Percentiles rank a stretch among this genome's conserved stretches.
Conservation (phyloP, 345 rosid genomes). For the Anacardium occidentale region DNA sequence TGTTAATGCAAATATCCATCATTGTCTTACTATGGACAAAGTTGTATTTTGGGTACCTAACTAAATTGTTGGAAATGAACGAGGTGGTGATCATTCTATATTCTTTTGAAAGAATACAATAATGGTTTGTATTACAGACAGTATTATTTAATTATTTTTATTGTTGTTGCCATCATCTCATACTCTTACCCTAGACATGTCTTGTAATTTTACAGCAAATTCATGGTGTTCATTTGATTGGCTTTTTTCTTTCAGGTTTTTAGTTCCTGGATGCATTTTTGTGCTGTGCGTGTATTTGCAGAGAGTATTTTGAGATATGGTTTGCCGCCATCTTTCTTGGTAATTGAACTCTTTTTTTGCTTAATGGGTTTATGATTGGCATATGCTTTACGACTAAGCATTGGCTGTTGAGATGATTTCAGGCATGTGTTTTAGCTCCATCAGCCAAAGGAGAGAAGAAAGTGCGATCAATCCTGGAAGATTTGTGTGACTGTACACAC, state of each 20-base stretch:
- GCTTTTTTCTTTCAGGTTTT: constrained; percentile 63
- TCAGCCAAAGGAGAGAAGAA: constrained; percentile 83
- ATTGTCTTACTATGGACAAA: background rate
- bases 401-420: constrained; percentile 28
- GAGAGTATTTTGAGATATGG: constrained; percentile 99
- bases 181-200: background rate
- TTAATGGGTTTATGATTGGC: constrained; percentile 5
- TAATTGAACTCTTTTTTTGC: constrained; percentile 29
- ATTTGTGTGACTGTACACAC: constrained; percentile 63
- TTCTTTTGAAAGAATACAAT: background rate
- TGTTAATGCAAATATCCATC: background rate
- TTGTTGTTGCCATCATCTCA: background rate
- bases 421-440: constrained; percentile 93
- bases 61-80: background rate
- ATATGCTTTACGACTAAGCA: constrained; percentile 13
- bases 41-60: background rate
- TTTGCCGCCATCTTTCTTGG: constrained; percentile 94
- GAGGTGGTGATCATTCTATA: background rate
- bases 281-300: constrained; percentile 90
- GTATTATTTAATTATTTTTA: background rate
- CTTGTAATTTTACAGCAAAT: background rate
- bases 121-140: background rate
- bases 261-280: constrained; percentile 99
- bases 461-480: constrained; percentile 89
- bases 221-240: constrained; percentile 6